Evolutionary conservation across 495 filamentous ascomycete species (phyloP).

Genomic region (Umbilicaria muhlenbergii): DNA sequence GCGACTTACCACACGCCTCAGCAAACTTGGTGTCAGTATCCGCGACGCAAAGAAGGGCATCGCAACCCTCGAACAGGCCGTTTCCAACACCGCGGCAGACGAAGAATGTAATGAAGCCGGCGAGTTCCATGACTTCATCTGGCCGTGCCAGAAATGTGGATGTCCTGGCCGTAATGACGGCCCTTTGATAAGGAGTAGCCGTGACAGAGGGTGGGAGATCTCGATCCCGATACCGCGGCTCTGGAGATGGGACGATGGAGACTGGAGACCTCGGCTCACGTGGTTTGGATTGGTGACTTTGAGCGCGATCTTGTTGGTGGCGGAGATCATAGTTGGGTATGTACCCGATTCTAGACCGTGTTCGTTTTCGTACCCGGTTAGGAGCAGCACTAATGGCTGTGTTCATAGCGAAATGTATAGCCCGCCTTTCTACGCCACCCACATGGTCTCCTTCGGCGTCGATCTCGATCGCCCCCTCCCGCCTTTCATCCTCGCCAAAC

Average conservation of each 20-base stretch:
- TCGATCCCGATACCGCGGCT: conserved; percentile 42
- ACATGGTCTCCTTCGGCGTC: conserved; percentile 29
- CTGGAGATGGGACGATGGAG: conserved; percentile 29
- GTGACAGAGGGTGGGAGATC: conserved; percentile 20
- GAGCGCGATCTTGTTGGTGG: conserved; percentile 36
- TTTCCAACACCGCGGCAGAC: conserved; percentile 17
- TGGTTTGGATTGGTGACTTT: conserved; percentile 36
- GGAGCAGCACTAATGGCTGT: not conserved
- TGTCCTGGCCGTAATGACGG: conserved; percentile 2
- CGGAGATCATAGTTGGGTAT: conserved; percentile 39
- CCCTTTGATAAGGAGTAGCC: conserved; percentile 1
- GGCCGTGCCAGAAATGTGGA: conserved; percentile 18
- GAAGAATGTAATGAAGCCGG: conserved; percentile 12
- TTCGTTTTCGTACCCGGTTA: not conserved
- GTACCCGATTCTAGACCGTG: too few species aligned
- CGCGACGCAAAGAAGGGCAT: conserved; percentile 51
- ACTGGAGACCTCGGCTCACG: conserved; percentile 34
- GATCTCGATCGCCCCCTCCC: conserved; percentile 28
- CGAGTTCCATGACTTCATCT: conserved; percentile 13
- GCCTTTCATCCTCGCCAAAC: conserved; percentile 30
- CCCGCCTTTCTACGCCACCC: conserved; percentile 32
- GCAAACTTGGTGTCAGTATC: conserved; percentile 44
- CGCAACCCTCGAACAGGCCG: conserved; percentile 44
- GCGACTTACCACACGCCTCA: conserved; percentile 42
- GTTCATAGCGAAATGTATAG: conserved; percentile 34